Conservation (phyloP, 331 rosid species). For the Quercus tomentella region DNA sequence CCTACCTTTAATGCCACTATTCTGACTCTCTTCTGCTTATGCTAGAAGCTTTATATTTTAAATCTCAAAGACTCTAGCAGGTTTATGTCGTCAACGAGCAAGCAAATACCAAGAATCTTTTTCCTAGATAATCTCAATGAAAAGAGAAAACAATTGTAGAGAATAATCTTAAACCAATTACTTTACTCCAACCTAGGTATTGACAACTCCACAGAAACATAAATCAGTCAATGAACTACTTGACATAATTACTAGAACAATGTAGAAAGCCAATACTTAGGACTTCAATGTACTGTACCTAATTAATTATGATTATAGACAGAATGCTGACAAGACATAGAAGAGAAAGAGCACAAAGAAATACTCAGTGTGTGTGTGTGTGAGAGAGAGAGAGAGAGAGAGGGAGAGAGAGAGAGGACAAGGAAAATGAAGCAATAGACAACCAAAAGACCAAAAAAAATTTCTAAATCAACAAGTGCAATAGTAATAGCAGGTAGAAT, state of each 20-base stretch:
- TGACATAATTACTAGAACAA: not conserved
- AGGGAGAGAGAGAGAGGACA: not conserved
- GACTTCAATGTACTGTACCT: too few relatives aligned
- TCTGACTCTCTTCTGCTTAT: not conserved
- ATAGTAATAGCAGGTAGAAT: not conserved
- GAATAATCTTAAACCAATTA: not conserved
- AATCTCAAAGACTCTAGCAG: too few relatives aligned
- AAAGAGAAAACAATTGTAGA: too few relatives aligned
- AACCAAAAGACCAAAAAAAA: not conserved
- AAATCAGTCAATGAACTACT: not conserved
- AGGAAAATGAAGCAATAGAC: not conserved
- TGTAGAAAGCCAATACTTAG: too few relatives aligned
- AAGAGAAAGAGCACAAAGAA: not conserved
- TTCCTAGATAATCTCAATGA: not conserved
- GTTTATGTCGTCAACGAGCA: not conserved
- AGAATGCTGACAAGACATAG: not conserved
- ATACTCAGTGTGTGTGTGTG: not conserved
- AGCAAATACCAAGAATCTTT: not conserved
- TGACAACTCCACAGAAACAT: not conserved
- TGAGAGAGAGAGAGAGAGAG: not conserved
- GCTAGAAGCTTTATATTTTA: not conserved
- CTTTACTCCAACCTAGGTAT: not conserved
- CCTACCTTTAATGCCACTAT: not conserved
- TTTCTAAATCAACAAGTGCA: not conserved
- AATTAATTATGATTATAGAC: too few relatives aligned